Evolutionary conservation across 768 basidiomycete genomes (phyloP).

Genomic region (Dentipellis sp.): DNA sequence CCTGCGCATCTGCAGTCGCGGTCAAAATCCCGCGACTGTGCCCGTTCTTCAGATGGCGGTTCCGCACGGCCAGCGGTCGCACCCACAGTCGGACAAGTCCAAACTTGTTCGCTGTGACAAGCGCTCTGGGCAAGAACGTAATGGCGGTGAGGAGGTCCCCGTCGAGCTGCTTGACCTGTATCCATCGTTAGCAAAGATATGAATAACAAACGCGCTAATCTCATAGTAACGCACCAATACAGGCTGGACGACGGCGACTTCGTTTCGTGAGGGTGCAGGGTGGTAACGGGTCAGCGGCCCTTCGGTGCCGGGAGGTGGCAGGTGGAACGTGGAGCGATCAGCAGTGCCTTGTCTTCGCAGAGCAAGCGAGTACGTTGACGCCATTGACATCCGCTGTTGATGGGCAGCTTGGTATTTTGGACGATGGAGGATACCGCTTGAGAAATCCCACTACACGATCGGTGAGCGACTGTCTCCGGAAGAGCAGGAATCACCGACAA

Average conservation of each 20-base stretch:
- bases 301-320: constrained; percentile 37
- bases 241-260: constrained; percentile 85
- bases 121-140: constrained; percentile 66
- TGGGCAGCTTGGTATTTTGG: constrained; percentile 64
- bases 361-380: constrained; percentile 68
- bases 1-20: not conserved
- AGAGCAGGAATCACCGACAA: constrained; percentile 40
- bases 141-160: constrained; percentile 68
- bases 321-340: constrained; percentile 49
- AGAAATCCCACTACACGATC: constrained; percentile 77
- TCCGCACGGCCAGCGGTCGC: constrained; percentile 43
- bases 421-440: constrained; percentile 80
- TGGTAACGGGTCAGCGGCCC: constrained; percentile 55
- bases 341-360: constrained; percentile 38
- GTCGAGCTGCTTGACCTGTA: constrained; percentile 73
- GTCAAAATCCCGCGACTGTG: not conserved
- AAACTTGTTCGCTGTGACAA: constrained; percentile 71
- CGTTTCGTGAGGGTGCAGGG: constrained; percentile 83
- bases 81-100: constrained; percentile 84
- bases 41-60: constrained; percentile 5
- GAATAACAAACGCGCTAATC: not conserved
- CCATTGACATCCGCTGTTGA: constrained; percentile 68
- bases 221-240: constrained; percentile 54
- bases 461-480: constrained; percentile 8
- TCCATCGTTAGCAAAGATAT: not conserved